phyloP scores from a whole-genome alignment of 1,284 basidiomycete species.

The Tilletia indica region DNA sequence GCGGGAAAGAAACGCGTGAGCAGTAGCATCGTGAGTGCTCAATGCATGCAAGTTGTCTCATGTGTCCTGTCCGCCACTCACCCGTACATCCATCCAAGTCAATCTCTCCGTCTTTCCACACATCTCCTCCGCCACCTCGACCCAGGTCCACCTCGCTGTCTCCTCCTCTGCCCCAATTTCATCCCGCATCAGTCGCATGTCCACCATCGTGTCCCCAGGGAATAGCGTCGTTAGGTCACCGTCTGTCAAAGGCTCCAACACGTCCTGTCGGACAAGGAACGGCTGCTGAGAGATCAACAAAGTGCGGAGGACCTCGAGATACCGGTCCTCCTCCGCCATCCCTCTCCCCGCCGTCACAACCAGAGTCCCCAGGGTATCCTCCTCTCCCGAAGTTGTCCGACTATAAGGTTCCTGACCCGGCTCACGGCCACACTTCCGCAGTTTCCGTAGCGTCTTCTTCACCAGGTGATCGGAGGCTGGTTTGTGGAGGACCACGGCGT shows the following conservation, averaged over 20 bases:
- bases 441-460: too few relatives aligned
- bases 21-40: not conserved
- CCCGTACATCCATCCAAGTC: not conserved
- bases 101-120: not conserved
- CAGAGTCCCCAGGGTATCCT: not conserved
- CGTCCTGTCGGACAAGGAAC: not conserved
- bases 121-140: not conserved
- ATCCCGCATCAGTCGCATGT: not conserved
- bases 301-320: not conserved
- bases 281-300: not conserved
- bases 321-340: not conserved
- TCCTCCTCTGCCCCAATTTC: not conserved
- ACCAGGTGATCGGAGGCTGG: not conserved
- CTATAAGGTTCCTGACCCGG: not conserved
- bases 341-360: not conserved
- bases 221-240: not conserved
- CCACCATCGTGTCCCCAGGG: not conserved
- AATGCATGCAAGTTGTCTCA: not conserved
- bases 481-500: not conserved
- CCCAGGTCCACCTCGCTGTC: not conserved
- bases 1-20: not conserved
- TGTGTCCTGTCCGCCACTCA: too few relatives aligned
- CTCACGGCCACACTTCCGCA: not conserved
- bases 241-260: not conserved
- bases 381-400: not conserved